Evolutionary conservation across 176 grass and related monocot species (phyloP), one percentile per base, ranked within the genome.

Genomic region (Luzula sylvatica): DNA sequence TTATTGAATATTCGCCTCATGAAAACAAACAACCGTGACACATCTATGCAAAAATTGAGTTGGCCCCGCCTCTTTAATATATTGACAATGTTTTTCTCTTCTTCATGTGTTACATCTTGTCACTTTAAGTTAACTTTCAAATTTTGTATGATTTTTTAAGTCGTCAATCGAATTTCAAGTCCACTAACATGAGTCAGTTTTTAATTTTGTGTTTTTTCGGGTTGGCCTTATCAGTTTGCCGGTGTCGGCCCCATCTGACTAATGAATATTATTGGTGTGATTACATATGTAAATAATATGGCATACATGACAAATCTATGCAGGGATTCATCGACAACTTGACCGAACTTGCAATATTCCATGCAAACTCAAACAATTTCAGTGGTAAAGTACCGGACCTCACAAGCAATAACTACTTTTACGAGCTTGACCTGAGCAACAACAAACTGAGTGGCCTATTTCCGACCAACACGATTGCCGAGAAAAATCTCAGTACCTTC

Each of bases 391-490:
- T 77, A 11, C 90, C 90, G 0, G 1, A 15, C 45, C 67, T 89
- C 21, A 7, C 2, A 7, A 0, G 5, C 2, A 81, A 82, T 28
- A 23, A 2, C 2, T 96, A 76, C 80, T 79, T 96, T 77, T 96
- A 96, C 55, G 90, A 96, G 74, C 80, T 96, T 13, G 90, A 96
- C 63, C 5, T 96, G 0, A 96, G 90, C 74, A 96, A 96, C 74
- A 88, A 96, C 71, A 69, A 65, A 15, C 67, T 82, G 4, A 15
- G 8, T 2, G 56, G 58, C 2, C 0, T 1, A 6, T 96, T 96
- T 69, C 92, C 92, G 12, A 13, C 11, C 0, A 48, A 69, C 14
- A 73, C 84, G 43, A 74, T 96, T 8, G 39, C 16, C 3, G 41
- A 63, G 35, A 51, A 8, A 45, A 89, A 89, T 71, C 42, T 82